Base-by-base conservation (phyloP, 768 basidiomycete species). In the Boletus eberwhitei region DNA sequence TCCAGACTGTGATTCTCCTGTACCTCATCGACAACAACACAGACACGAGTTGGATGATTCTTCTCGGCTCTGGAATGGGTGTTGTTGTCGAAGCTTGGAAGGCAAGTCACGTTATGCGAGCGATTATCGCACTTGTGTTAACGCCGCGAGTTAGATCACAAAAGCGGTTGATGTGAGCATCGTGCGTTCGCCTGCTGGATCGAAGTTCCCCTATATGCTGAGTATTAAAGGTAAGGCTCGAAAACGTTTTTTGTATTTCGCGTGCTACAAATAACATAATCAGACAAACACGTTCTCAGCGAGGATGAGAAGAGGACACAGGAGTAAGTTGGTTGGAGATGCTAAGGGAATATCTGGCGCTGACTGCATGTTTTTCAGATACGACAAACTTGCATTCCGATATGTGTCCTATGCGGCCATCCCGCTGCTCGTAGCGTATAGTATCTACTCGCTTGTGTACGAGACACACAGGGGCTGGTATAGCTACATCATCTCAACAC, bases 271-370 rank as follows among this genome's bases (percentile, higher is more conserved):
- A 47, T 36, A 45, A 46, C 36, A 53, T 41, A 37, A 55, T 48
- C 54, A 78, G 97, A 98, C 77, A 98, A 98, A 71, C 94, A 98
- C 66, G 87, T 94, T 48, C 79, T 98, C n/a, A 90, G 80, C 59
- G 95, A 97, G 65, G 95, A 98, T 65, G 97, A 99, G 75, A 94
- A 90, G 78, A 95, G 89, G 74, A 98, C 96, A 11, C 94, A 98
- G 70, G 93, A 98, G 86, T 97, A 75, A 68, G 84, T 72, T 19
- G 13, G 21, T n/a, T 35, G 24, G 22, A 53, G 35, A 37, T 29
- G 4, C 8, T 8, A 36, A 80, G 70, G 55, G 65, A 58, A 11
- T 47, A n/a, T 51, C 35, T 50, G 39, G 37, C 19, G 39, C 51
- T 59, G 53, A 60, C 50, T 38, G 34, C 38, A 29, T 11, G 36